A percentile compares a stretch with the other conserved stretches of the same genome.
Evolutionary conservation across 2,329 filamentous ascomycete genomes (phyloP).

Genomic region (Colletotrichum cuscutae): DNA sequence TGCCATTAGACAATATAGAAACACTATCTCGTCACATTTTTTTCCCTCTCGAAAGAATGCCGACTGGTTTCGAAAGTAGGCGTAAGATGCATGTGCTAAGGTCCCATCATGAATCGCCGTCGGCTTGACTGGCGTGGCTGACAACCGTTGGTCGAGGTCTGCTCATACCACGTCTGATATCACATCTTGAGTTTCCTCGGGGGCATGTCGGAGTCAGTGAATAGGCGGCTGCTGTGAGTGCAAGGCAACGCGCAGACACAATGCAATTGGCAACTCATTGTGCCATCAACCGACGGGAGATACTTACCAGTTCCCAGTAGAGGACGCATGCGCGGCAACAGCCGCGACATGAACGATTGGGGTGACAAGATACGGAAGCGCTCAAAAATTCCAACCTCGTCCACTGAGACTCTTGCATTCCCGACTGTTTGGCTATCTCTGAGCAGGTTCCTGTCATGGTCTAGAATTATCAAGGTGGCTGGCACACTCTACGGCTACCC

Average conservation of each 20-base stretch:
- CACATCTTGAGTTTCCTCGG: neutral
- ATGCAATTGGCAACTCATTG: conserved; percentile 1
- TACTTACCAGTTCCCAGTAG: conserved; percentile 12
- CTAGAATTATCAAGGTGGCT: neutral
- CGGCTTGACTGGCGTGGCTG: conserved; percentile 6
- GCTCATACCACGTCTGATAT: neutral
- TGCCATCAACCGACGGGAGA: conserved; percentile 10
- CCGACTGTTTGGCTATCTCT: neutral
- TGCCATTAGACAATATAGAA: neutral
- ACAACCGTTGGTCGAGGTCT: neutral
- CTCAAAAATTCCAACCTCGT: neutral
- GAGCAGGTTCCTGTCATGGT: neutral
- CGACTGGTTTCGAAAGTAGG: neutral
- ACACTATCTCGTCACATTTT: neutral
- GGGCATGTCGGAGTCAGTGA: neutral
- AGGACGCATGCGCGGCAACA: neutral
- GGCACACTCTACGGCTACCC: neutral
- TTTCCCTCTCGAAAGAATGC: neutral
- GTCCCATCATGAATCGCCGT: neutral
- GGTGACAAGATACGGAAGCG: conserved; percentile 8
- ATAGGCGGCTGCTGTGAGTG: neutral
- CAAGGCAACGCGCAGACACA: neutral
- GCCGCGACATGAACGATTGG: neutral
- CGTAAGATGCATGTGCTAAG: conserved; percentile 1
- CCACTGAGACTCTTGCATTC: conserved; percentile 17